These are phyloP conservation scores for Lecanicillium sp. DNA, from an alignment of 2,329 filamentous ascomycete genomes.

Conservation along the genomic window DNA sequence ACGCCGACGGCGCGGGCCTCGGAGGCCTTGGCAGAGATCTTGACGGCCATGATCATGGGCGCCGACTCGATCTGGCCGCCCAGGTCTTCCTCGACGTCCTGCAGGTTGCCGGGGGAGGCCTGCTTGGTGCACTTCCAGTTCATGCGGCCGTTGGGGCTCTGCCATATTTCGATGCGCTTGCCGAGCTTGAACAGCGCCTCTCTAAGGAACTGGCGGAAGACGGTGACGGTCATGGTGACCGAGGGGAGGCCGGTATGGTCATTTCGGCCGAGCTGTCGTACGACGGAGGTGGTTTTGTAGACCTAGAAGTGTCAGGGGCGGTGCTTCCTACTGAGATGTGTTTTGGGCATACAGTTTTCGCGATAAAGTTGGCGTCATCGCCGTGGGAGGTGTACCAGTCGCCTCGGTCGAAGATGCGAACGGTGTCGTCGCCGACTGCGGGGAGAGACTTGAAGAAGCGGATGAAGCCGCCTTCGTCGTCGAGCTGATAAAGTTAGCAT, in stretches of 20 bases:
- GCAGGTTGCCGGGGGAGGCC: constrained; percentile 90
- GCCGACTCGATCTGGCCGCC: constrained; percentile 80
- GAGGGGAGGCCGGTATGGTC: constrained; percentile 82
- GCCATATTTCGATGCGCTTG: constrained; percentile 88
- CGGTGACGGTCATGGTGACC: constrained; percentile 90
- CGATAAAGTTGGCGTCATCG: constrained; percentile 77
- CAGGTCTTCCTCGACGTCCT: constrained; percentile 94
- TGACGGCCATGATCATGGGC: constrained; percentile 92
- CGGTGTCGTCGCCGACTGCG: constrained; percentile 61
- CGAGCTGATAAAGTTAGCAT: constrained; percentile 53
- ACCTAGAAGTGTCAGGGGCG: constrained; percentile 44
- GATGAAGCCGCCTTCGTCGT: constrained; percentile 96
- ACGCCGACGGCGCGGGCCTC: constrained; percentile 87
- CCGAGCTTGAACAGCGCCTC: constrained; percentile 89
- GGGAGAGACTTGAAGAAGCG: constrained; percentile 89
- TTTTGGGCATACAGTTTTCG: constrained; percentile 54
- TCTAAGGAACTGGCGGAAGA: constrained; percentile 90
- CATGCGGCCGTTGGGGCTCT: constrained; percentile 67
- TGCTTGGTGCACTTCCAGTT: constrained; percentile 91
- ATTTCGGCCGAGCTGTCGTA: constrained; percentile 80
- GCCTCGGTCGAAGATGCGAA: constrained; percentile 87
- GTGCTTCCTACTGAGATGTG: neutral
- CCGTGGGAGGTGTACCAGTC: constrained; percentile 97
- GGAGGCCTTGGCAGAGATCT: constrained; percentile 78
- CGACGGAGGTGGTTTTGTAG: constrained; percentile 95